Evolutionary conservation across 495 filamentous ascomycete genomes (phyloP).

Genomic region (Hypoxylon fuscum): DNA sequence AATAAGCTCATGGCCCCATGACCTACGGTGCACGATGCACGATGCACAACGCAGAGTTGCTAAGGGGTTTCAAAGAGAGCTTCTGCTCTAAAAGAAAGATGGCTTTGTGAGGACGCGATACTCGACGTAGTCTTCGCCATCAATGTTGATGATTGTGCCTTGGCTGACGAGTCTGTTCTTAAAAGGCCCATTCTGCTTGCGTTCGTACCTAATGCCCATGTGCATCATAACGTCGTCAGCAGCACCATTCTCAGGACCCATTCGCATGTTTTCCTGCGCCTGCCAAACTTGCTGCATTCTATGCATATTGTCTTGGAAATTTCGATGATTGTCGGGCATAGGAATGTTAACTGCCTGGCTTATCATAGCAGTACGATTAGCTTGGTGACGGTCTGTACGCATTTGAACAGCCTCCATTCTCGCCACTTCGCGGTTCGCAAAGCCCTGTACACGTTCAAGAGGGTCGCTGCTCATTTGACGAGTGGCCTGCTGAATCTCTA

Average conservation of each 20-base stretch:
- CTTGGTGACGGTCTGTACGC: constrained; percentile 49
- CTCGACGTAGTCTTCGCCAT: constrained; percentile 67
- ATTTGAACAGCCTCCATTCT: constrained; percentile 52
- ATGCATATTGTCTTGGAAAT: constrained; percentile 54
- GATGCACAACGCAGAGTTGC: not conserved
- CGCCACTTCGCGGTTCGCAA: constrained; percentile 54
- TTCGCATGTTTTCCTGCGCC: constrained; percentile 54
- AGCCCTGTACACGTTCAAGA: constrained; percentile 51
- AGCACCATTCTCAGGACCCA: constrained; percentile 36
- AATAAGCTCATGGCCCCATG: not conserved
- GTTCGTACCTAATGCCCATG: constrained; percentile 62
- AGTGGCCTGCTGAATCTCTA: constrained; percentile 31
- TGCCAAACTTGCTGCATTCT: constrained; percentile 58
- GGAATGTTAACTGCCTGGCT: no score
- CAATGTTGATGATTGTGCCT: constrained; percentile 62
- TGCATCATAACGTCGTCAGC: constrained; percentile 60
- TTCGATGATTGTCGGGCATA: constrained; percentile 36
- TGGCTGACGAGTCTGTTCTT: constrained; percentile 61
- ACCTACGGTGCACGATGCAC: not conserved
- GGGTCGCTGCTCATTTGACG: constrained; percentile 37
- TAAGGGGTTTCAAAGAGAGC: not conserved
- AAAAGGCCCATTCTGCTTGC: constrained; percentile 62
- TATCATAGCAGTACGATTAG: constrained; percentile 38
- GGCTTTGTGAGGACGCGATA: constrained; percentile 65
- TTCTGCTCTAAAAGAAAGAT: constrained; percentile 49